Conservation (phyloP, 2,329 filamentous ascomycete species). For the Xylariales sp. region DNA sequence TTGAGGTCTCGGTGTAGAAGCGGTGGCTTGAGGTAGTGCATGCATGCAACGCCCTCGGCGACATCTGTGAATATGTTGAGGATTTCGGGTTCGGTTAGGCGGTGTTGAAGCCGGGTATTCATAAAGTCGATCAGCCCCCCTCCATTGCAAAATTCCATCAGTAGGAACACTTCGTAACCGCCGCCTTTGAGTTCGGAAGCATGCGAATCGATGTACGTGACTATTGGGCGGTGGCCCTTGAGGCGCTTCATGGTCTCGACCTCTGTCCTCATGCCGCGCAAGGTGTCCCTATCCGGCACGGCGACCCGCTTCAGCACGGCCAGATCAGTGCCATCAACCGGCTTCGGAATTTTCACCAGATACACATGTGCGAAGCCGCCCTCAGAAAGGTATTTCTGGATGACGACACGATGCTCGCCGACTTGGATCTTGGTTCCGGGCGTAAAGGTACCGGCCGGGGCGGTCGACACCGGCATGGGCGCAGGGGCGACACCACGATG, state of each 20-base stretch:
- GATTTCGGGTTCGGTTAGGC: conserved; percentile 95
- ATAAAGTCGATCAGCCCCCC: conserved; percentile 98
- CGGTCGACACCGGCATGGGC: conserved; percentile 26
- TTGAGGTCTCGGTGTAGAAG: conserved; percentile 92
- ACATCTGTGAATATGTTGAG: conserved; percentile 95
- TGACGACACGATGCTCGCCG: conserved; percentile 84
- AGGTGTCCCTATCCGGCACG: conserved; percentile 89
- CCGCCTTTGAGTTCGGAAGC: conserved; percentile 89
- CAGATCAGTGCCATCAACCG: conserved; percentile 72
- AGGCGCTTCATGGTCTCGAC: conserved; percentile 99
- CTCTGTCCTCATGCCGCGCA: conserved; percentile 95
- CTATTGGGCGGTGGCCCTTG: conserved; percentile 92
- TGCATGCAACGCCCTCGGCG: conserved; percentile 92
- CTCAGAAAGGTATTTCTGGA: conserved; percentile 96
- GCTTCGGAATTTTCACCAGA: conserved; percentile 78
- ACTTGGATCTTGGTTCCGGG: conserved; percentile 97
- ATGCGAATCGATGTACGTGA: conserved; percentile 97
- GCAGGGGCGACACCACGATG: conserved; percentile 36
- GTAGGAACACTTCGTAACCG: conserved; percentile 94
- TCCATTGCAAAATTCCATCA: conserved; percentile 97
- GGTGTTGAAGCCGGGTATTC: conserved; percentile 96
- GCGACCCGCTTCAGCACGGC: conserved; percentile 93
- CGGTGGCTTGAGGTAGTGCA: conserved; percentile 97
- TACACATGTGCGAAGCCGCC: conserved; percentile 98
- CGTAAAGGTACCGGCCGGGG: conserved; percentile 80